Conservation (phyloP, 768 basidiomycete genomes). For the Crassisporium funariophilum region DNA sequence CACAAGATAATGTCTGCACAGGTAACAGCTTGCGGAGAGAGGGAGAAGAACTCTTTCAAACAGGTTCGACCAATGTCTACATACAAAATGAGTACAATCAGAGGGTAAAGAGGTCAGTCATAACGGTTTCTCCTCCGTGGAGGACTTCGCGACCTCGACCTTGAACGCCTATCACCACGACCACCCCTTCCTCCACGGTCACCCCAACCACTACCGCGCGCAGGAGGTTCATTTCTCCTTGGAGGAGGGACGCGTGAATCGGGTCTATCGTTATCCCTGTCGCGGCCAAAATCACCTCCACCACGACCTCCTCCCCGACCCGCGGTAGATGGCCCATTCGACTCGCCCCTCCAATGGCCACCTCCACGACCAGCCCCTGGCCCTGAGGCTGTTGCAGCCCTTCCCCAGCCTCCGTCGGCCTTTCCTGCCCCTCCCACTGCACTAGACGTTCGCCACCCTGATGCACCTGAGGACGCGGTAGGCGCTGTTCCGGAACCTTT, state of each 20-base stretch:
- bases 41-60: too few species aligned
- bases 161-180: conserved; percentile 39
- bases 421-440: conserved; percentile 36
- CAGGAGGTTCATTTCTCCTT: conserved; percentile 49
- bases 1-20: too few species aligned
- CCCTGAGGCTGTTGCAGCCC: conserved; percentile 35
- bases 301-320: conserved; percentile 46
- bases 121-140: conserved; percentile 42
- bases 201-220: conserved; percentile 38
- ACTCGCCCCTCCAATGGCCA: conserved; percentile 78
- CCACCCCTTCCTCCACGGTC: conserved; percentile 41
- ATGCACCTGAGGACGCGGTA: conserved; percentile 19
- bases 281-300: conserved; percentile 32
- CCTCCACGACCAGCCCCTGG: conserved; percentile 49
- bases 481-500: conserved; percentile 47
- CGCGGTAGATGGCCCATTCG: conserved; percentile 49
- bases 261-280: conserved; percentile 34
- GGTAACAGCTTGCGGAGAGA: too few species aligned
- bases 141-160: conserved; percentile 43
- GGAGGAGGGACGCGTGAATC: conserved; percentile 50
- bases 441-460: conserved; percentile 34
- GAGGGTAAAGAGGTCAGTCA: conserved; percentile 24
- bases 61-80: too few species aligned
- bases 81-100: too few species aligned
- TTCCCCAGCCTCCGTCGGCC: conserved; percentile 53